Percentiles rank a stretch among this genome's conserved stretches.
Evolutionary conservation across 2,329 filamentous ascomycete genomes (phyloP).

Genomic region (Colletotrichum zoysiae): DNA sequence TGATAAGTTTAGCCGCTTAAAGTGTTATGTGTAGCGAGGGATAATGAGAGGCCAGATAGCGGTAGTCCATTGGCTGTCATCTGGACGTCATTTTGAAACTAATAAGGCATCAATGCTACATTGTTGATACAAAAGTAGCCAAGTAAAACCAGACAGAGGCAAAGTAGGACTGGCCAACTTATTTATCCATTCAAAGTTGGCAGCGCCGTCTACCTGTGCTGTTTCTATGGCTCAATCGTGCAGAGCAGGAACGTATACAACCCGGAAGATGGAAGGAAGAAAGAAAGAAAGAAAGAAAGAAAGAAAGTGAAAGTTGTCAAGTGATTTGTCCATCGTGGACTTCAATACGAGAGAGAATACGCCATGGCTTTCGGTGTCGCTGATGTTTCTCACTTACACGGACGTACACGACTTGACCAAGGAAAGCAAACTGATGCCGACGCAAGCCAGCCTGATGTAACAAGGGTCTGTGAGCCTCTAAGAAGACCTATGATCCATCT

Average conservation of each 20-base stretch:
- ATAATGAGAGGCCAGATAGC: not conserved
- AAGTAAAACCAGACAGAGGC: too few species aligned
- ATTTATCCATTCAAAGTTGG: not conserved
- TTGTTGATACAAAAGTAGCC: not conserved
- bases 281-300: too few species aligned
- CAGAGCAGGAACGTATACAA: not conserved
- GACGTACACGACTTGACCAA: too few species aligned
- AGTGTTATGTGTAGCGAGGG: not conserved
- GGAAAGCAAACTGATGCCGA: not conserved
- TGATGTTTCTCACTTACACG: not conserved
- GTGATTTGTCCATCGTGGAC: too few species aligned
- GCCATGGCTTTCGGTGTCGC: not conserved
- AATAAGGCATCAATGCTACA: not conserved
- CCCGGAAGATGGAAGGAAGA: too few species aligned
- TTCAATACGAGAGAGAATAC: too few species aligned
- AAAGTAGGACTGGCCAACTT: not conserved
- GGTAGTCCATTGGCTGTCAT: too few species aligned
- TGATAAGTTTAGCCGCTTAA: not conserved
- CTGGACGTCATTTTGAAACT: not conserved
- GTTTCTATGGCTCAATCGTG: not conserved
- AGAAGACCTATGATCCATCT: not conserved
- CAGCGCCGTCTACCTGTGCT: not conserved
- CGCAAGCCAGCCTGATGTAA: too few species aligned
- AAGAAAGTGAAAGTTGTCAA: too few species aligned
- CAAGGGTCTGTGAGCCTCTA: not conserved